Evolutionary conservation across 352 stramenopile species (phyloP).

Genomic region (Pythium volutum): DNA sequence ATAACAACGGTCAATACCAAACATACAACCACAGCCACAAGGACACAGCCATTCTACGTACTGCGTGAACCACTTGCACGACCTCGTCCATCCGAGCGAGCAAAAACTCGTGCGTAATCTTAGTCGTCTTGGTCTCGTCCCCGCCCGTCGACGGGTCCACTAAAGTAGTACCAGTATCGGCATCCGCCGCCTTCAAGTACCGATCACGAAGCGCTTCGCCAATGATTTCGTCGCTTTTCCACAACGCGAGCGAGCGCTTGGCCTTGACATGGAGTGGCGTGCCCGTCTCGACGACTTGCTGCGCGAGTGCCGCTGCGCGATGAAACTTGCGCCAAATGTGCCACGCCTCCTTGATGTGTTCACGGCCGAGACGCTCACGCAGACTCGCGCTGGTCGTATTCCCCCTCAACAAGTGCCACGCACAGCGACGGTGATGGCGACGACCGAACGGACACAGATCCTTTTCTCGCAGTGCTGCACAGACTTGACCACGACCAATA

Average conservation of each 20-base stretch:
- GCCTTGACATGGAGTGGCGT: slow-evolving; percentile 42
- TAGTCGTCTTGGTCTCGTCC: slow-evolving; percentile 1
- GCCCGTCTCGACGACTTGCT: background rate
- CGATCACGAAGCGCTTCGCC: slow-evolving; percentile 37
- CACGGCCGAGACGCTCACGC: slow-evolving; percentile 44
- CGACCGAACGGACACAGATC: slow-evolving; percentile 55
- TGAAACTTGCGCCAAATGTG: slow-evolving; percentile 70
- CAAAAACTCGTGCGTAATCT: slow-evolving; percentile 42
- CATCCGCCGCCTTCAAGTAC: slow-evolving; percentile 26
- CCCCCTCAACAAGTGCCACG: slow-evolving; percentile 44
- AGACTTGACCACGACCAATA: too few species aligned
- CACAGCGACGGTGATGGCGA: slow-evolving; percentile 52
- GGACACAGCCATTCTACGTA: slow-evolving; percentile 19
- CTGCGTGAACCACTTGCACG: slow-evolving; percentile 46
- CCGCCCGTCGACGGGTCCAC: background rate
- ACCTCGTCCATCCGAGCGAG: slow-evolving; percentile 41
- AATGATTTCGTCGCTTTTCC: slow-evolving; percentile 60
- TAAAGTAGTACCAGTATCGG: background rate
- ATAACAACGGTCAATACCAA: too few species aligned
- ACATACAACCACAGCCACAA: too few species aligned
- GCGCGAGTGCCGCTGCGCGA: slow-evolving; percentile 15
- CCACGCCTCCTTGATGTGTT: slow-evolving; percentile 70
- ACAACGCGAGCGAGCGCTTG: slow-evolving; percentile 53
- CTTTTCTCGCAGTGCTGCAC: too few species aligned
- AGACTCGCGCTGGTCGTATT: slow-evolving; percentile 10